Evolutionary conservation across 163 green algal species (phyloP), one percentile per base, ranked within the genome.

Genomic region (Scenedesmus sp.): DNA sequence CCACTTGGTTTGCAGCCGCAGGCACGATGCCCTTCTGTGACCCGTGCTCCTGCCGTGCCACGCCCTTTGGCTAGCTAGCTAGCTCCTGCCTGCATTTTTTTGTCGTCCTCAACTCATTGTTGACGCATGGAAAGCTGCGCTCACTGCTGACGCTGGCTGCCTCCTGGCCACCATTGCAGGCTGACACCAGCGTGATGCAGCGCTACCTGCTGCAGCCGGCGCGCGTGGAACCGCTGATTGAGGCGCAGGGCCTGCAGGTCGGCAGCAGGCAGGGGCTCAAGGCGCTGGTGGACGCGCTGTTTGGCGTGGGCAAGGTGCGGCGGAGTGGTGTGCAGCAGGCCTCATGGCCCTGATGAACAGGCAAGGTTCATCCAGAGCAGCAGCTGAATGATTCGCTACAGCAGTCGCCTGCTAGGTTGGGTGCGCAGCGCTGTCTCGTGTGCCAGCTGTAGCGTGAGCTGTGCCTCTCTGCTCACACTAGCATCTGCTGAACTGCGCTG

Each of bases 161-260:
- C 23, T 79, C 16, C 66, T 26, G 66, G 6, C 23, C 13, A 20
- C 82, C 6, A 0, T 8, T 70, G 20, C 88, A 91, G 88, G 34
- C 18, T 9, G 15, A 87, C 20, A 13, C 56, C 23, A 87, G 56
- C 10, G 74, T 86, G 57, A 18, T 82, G 66, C 52, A 87, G 46
- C 74, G 87, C 26, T 91, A 91, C 57, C 23, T 91, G 74, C 56
- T 91, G 87, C n/a, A 91, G 87, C 56, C 87, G 9, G n/a, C 66
- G 5, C 56, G 55, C 7, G 26, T 77, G 46, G 62, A 59, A 8
- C 59, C 88, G 79, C 26, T 26, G 10, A 26, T 34, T 18, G 34
- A 92, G 79, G 70, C 52, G 52, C 77, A 84, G 88, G 79, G 52
- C 2, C 70, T 52, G 70, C 82, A 82, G 10, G 60, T 88, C 3